A percentile compares a stretch with the other conserved stretches of the same genome.
phyloP scores from a whole-genome alignment of 345 rosid genomes.

The Arabis hirsuta region DNA sequence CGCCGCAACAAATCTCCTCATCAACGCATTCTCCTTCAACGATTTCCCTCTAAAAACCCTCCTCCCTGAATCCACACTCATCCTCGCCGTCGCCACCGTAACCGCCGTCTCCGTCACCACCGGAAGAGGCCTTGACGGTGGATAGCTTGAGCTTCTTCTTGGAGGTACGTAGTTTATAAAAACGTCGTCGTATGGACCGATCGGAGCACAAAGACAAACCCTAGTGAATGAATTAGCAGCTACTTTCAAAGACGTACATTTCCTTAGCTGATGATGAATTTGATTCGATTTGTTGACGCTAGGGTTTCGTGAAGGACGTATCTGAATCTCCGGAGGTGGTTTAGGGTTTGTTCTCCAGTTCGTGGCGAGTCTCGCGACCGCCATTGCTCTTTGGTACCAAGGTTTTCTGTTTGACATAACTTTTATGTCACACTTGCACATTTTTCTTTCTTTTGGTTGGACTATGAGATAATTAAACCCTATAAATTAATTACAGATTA shows the following conservation, averaged over 20 bases:
- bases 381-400: slow-evolving; percentile 95
- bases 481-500: background rate
- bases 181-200: slow-evolving; percentile 86
- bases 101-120: slow-evolving; percentile 25
- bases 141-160: slow-evolving; percentile 85
- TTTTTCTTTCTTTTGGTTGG: background rate
- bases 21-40: slow-evolving; percentile 78
- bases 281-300: slow-evolving; percentile 49
- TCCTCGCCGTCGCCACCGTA: slow-evolving; percentile 24
- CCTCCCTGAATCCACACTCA: slow-evolving; percentile 64
- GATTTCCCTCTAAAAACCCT: slow-evolving; percentile 87
- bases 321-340: slow-evolving; percentile 41
- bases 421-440: slow-evolving; percentile 39
- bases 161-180: slow-evolving; percentile 79
- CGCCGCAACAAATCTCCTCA: slow-evolving; percentile 88
- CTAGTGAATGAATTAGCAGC: slow-evolving; percentile 77
- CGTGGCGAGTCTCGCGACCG: slow-evolving; percentile 57
- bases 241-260: slow-evolving; percentile 72
- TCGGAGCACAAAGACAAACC: slow-evolving; percentile 89
- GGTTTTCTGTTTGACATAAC: slow-evolving; percentile 65
- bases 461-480: slow-evolving; percentile 5
- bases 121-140: slow-evolving; percentile 62
- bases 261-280: slow-evolving; percentile 53
- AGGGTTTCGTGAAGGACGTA: slow-evolving; percentile 43
- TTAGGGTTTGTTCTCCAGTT: slow-evolving; percentile 64